Conservation (phyloP, 83 land plant genomes). For the Picea abies region DNA sequence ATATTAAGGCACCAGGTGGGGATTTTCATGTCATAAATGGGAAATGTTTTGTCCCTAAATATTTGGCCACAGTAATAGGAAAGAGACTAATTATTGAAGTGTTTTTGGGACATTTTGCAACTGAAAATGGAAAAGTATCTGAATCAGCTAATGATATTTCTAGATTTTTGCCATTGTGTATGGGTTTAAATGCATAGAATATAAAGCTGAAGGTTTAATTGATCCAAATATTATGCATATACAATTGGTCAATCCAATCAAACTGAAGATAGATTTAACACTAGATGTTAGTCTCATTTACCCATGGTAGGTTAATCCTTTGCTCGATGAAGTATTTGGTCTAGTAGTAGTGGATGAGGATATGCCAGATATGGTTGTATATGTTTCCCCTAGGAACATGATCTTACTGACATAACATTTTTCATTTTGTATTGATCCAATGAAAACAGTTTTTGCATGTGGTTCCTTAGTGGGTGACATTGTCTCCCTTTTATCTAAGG, state of each 20-base stretch:
- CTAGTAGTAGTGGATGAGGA: slow-evolving; percentile 48
- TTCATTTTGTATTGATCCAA: slow-evolving; percentile 34
- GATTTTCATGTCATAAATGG: slow-evolving; percentile 30
- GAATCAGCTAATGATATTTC: not conserved
- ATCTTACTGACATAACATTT: slow-evolving; percentile 36
- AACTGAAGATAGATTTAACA: slow-evolving; percentile 49
- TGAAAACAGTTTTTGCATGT: slow-evolving; percentile 38
- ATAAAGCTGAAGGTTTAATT: slow-evolving; percentile 39
- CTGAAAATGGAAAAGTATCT: slow-evolving; percentile 22
- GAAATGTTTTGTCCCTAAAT: slow-evolving; percentile 28
- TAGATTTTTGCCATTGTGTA: slow-evolving; percentile 23
- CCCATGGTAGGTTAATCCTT: slow-evolving; percentile 39
- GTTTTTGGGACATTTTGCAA: slow-evolving; percentile 27
- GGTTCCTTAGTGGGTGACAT: slow-evolving; percentile 41
- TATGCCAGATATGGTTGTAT: slow-evolving; percentile 45
- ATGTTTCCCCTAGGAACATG: slow-evolving; percentile 32
- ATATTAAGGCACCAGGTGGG: slow-evolving; percentile 34
- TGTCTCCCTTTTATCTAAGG: slow-evolving; percentile 27
- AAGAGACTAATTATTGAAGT: slow-evolving; percentile 28
- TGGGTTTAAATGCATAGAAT: slow-evolving; percentile 29
- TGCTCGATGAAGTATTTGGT: slow-evolving; percentile 46
- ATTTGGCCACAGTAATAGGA: slow-evolving; percentile 42
- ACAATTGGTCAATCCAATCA: slow-evolving; percentile 35
- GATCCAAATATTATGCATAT: slow-evolving; percentile 18
- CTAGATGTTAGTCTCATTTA: slow-evolving; percentile 42